Evolutionary conservation across 176 grass and related monocot genomes (phyloP).

Genomic region (Sorghum bicolor): Sorghum_bicolor_NCBIv3 NC_012870.2:57943501-57944000

Average conservation of each 20-base stretch:
- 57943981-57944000: conserved; percentile 18
- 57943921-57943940: conserved; percentile 54
- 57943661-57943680: conserved; percentile 12
- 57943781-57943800: not conserved
- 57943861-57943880: not conserved
- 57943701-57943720: not conserved
- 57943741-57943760: not conserved
- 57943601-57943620: not conserved
- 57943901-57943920: conserved; percentile 9
- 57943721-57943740: conserved; percentile 21
- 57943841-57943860: not conserved
- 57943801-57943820: not conserved
- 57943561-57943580: not conserved
- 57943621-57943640: conserved; percentile 3
- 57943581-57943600: too few species aligned
- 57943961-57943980: conserved; percentile 38
- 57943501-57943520: too few species aligned
- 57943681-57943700: not conserved
- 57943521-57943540: conserved; percentile 25
- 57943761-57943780: not conserved
- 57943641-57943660: conserved; percentile 29
- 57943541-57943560: not conserved
- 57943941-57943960: conserved; percentile 40
- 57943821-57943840: not conserved
- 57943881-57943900: not conserved